Evolutionary conservation across 208 protist genomes (phyloP).

Genomic region (Phytomonas francai): DNA sequence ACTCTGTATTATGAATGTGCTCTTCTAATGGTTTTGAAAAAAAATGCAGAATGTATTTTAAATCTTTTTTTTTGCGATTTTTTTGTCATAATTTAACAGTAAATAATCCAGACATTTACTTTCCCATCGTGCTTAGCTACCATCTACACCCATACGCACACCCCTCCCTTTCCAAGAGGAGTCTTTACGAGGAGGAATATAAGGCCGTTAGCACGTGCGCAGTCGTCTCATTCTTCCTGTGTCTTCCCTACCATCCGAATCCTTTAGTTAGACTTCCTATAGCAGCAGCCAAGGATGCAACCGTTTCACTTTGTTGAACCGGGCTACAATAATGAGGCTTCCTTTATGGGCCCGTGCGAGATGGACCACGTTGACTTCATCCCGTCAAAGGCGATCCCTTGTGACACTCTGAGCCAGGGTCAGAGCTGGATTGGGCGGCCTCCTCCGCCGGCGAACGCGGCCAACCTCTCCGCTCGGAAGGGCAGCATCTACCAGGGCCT

Average conservation of each 20-base stretch:
- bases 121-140: neutral
- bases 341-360: neutral
- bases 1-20: slow-evolving; percentile 5
- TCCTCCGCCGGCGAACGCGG: slow-evolving; percentile 6
- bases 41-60: neutral
- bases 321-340: neutral
- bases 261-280: neutral
- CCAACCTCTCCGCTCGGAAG: slow-evolving; percentile 27
- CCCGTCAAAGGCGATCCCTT: neutral
- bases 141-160: neutral
- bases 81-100: neutral
- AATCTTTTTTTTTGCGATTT: slow-evolving; percentile 13
- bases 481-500: slow-evolving; percentile 36
- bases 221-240: neutral
- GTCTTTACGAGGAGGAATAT: neutral
- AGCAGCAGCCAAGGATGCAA: neutral
- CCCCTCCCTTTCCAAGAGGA: neutral
- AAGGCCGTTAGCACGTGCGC: neutral
- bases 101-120: neutral
- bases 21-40: neutral
- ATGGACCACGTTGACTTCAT: neutral
- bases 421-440: neutral
- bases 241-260: neutral
- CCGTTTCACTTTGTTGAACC: neutral
- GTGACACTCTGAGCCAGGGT: neutral